A percentile compares a stretch with the other conserved stretches of the same genome.
phyloP scores from a whole-genome alignment of 345 rosid genomes.

The Salix arbutifolia region DNA sequence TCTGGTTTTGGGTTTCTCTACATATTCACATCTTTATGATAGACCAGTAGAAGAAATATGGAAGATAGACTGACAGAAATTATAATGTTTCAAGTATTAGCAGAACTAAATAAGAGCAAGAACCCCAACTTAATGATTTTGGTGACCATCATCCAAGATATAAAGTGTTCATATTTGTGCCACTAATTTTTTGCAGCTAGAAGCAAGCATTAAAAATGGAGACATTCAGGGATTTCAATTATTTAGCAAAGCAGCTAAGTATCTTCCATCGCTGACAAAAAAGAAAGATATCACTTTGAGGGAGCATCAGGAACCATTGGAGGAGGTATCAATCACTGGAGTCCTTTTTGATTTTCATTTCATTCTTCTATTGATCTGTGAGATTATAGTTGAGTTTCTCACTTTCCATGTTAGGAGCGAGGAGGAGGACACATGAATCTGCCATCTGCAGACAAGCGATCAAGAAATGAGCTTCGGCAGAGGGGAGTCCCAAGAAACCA shows the following conservation, averaged over 20 bases:
- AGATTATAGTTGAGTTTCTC: slow-evolving; percentile 5
- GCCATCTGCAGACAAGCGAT: slow-evolving; percentile 36
- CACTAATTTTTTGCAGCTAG: slow-evolving; percentile 41
- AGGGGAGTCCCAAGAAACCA: slow-evolving; percentile 35
- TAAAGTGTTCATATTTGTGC: background rate
- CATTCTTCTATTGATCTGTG: background rate
- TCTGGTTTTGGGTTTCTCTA: background rate
- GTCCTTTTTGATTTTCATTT: background rate
- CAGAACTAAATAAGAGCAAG: background rate
- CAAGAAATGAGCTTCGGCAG: slow-evolving; percentile 26
- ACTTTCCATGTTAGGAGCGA: slow-evolving; percentile 29
- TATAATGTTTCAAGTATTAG: background rate
- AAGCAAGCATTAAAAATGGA: slow-evolving; percentile 77
- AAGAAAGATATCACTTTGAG: slow-evolving; percentile 27
- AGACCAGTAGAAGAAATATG: background rate
- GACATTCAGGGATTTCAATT: slow-evolving; percentile 60
- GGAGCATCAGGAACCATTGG: slow-evolving; percentile 22
- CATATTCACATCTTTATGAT: background rate
- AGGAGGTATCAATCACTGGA: slow-evolving; percentile 32
- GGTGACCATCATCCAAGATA: background rate
- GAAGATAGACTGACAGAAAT: background rate
- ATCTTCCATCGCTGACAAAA: slow-evolving; percentile 28
- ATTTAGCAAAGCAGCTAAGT: slow-evolving; percentile 37
- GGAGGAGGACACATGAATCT: slow-evolving; percentile 22
- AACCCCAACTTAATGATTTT: background rate